A percentile compares a stretch with the other conserved stretches of the same genome.
phyloP scores from a whole-genome alignment of 1,284 basidiomycete species.

The Volvariella surrecta region DNA sequence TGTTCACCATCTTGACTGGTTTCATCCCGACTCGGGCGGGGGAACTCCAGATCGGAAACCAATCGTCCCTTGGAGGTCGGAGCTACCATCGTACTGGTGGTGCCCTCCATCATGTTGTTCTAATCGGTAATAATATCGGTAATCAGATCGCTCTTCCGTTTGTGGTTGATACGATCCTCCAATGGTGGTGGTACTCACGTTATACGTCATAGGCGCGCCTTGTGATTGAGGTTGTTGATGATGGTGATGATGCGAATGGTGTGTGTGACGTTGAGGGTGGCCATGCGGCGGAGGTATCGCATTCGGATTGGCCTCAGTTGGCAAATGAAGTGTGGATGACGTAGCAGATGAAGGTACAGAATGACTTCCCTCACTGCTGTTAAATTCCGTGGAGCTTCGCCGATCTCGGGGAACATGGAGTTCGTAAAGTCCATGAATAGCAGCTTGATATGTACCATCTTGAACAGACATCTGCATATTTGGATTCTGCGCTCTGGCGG shows the following conservation, averaged over 20 bases:
- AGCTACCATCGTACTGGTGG: background rate
- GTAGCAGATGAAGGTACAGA: constrained; percentile 24
- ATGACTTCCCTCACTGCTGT: constrained; percentile 16
- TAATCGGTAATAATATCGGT: constrained; percentile 1
- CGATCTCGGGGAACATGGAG: constrained; percentile 6
- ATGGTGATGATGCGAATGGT: background rate
- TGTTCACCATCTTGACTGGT: no score
- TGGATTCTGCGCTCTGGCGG: no score
- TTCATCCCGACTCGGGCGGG: no score
- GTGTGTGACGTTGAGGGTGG: background rate
- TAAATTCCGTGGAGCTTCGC: constrained; percentile 15
- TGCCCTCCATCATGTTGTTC: background rate
- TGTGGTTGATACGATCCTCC: background rate
- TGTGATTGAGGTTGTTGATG: constrained; percentile 1
- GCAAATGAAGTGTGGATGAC: constrained; percentile 33
- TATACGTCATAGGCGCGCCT: constrained; percentile 11
- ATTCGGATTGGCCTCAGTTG: constrained; percentile 15
- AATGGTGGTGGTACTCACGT: constrained; percentile 12
- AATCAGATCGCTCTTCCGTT: constrained; percentile 1
- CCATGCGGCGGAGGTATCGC: background rate
- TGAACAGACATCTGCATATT: background rate
- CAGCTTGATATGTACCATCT: background rate
- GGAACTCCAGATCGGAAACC: no score
- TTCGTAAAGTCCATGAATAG: no score
- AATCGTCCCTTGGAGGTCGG: no score